Conservation (phyloP, 2,329 filamentous ascomycete genomes). For the Cytospora piceicola region DNA sequence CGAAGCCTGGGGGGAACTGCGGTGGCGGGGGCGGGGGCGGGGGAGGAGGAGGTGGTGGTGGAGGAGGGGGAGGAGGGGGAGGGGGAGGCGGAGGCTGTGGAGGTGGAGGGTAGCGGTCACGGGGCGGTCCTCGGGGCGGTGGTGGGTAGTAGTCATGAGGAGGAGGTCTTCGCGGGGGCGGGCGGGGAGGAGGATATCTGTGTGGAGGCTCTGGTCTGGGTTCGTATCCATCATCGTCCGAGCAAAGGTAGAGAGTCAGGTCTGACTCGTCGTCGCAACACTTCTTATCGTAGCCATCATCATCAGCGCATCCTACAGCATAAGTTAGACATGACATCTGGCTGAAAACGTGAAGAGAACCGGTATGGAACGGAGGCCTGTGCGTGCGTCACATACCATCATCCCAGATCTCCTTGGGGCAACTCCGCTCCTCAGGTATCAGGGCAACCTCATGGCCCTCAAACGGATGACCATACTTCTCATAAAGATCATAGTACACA, state of each 20-base stretch:
- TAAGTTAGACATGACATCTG: neutral
- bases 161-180: neutral
- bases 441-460: constrained; percentile 17
- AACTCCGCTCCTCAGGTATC: constrained; percentile 21
- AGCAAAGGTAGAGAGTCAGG: constrained; percentile 19
- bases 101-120: neutral
- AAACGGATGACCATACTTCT: constrained; percentile 25
- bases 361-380: no score
- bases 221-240: neutral
- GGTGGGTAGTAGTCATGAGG: neutral
- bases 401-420: constrained; percentile 16
- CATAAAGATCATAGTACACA: constrained; percentile 25
- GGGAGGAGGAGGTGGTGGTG: neutral
- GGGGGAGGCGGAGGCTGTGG: neutral
- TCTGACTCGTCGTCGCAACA: constrained; percentile 15
- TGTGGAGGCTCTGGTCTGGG: neutral
- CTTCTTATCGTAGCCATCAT: constrained; percentile 21
- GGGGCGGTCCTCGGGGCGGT: neutral
- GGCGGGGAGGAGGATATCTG: neutral
- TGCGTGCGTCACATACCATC: constrained; percentile 21
- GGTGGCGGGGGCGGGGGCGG: neutral
- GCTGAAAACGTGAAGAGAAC: neutral
- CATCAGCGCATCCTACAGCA: constrained; percentile 1
- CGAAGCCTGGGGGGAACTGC: no score
- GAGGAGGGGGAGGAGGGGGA: neutral